Percentiles rank a stretch among this genome's conserved stretches.
These are phyloP conservation scores for Pugionium cornutum DNA, from an alignment of 345 rosid species.

Conservation along the genomic window DNA sequence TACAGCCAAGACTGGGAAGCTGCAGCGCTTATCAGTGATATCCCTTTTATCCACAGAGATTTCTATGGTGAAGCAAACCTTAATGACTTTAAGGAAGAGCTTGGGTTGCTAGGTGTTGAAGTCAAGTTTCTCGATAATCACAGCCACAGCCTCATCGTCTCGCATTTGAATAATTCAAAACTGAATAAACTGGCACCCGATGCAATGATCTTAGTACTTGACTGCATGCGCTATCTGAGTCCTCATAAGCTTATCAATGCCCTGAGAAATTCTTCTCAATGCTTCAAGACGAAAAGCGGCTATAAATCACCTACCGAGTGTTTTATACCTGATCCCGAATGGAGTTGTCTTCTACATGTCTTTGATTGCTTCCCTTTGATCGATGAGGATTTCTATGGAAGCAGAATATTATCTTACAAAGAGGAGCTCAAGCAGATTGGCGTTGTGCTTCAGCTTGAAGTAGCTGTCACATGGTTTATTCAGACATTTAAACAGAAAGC, in stretches of 20 bases:
- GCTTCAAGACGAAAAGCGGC: slow-evolving; percentile 56
- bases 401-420: slow-evolving; percentile 32
- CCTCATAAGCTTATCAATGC: slow-evolving; percentile 32
- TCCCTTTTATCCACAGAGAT: slow-evolving; percentile 52
- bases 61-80: slow-evolving; percentile 47
- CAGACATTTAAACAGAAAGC: slow-evolving; percentile 44
- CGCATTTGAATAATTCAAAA: slow-evolving; percentile 42
- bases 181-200: slow-evolving; percentile 40
- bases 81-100: slow-evolving; percentile 46
- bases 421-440: slow-evolving; percentile 53
- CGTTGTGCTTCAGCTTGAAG: slow-evolving; percentile 48
- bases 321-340: slow-evolving; percentile 53
- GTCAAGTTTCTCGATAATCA: slow-evolving; percentile 40
- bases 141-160: slow-evolving; percentile 43
- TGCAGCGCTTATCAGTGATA: slow-evolving; percentile 53
- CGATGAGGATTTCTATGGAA: slow-evolving; percentile 47
- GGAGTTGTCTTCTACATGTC: slow-evolving; percentile 59
- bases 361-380: slow-evolving; percentile 51
- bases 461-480: slow-evolving; percentile 47
- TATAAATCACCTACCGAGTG: slow-evolving; percentile 53
- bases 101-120: slow-evolving; percentile 58
- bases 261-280: slow-evolving; percentile 34
- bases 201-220: slow-evolving; percentile 48
- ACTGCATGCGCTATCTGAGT: slow-evolving; percentile 37
- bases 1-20: slow-evolving; percentile 51